These are phyloP conservation scores for Botryotinia globosa DNA, from an alignment of 2,329 filamentous ascomycete genomes.

Conservation along the genomic window DNA sequence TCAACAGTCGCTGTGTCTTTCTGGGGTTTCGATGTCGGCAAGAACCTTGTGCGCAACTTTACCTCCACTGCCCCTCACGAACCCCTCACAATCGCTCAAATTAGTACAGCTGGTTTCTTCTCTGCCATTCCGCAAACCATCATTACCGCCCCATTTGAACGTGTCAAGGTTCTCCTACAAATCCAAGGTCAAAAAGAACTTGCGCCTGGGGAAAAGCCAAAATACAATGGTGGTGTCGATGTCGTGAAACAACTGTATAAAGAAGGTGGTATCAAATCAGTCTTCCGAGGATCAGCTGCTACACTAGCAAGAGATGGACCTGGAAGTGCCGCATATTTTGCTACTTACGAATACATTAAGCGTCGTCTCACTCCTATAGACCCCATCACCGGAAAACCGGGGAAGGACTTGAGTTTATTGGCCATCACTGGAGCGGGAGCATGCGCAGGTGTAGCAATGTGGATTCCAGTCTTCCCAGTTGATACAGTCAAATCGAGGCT, in stretches of 20 bases:
- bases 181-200: slow-evolving; percentile 90
- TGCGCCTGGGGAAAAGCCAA: slow-evolving; percentile 85
- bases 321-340: slow-evolving; percentile 92
- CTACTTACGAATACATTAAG: slow-evolving; percentile 96
- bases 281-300: slow-evolving; percentile 87
- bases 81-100: slow-evolving; percentile 78
- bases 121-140: slow-evolving; percentile 95
- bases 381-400: slow-evolving; percentile 65
- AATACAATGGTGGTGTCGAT: slow-evolving; percentile 82
- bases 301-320: slow-evolving; percentile 93
- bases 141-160: slow-evolving; percentile 98
- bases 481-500: slow-evolving; percentile 94
- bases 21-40: slow-evolving; percentile 94
- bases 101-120: slow-evolving; percentile 93
- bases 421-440: slow-evolving; percentile 86
- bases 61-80: slow-evolving; percentile 62
- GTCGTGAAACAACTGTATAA: slow-evolving; percentile 91
- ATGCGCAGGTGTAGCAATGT: slow-evolving; percentile 94
- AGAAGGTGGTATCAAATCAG: slow-evolving; percentile 83
- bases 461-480: slow-evolving; percentile 97
- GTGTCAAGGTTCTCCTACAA: slow-evolving; percentile 96
- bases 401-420: slow-evolving; percentile 73
- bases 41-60: slow-evolving; percentile 72
- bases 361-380: slow-evolving; percentile 80
- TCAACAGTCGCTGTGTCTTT: slow-evolving; percentile 63